Evolutionary conservation across 2,329 filamentous ascomycete genomes (phyloP).

Genomic region (Dendryphion nanum): DNA sequence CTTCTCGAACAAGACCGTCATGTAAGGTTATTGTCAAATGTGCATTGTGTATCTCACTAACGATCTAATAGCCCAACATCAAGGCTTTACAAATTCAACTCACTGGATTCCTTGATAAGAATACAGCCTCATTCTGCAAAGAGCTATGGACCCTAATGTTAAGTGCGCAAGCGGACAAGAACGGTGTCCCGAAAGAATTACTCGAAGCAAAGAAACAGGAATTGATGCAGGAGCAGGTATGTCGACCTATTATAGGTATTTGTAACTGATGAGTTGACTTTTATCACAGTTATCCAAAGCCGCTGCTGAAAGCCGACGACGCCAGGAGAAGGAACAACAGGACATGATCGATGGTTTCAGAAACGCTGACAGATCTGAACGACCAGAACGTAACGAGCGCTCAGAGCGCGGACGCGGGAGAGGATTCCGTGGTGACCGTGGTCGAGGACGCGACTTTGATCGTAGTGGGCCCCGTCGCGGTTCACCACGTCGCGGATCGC

Average conservation of each 20-base stretch:
- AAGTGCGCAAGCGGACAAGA: slow-evolving; percentile 82
- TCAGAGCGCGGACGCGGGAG: slow-evolving; percentile 39
- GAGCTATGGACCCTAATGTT: slow-evolving; percentile 90
- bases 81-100: slow-evolving; percentile 93
- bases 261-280: no score
- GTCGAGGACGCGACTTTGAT: slow-evolving; percentile 52
- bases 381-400: slow-evolving; percentile 27
- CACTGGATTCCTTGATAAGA: slow-evolving; percentile 91
- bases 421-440: slow-evolving; percentile 1
- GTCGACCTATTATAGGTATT: slow-evolving; percentile 11
- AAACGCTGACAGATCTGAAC: slow-evolving; percentile 56
- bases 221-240: slow-evolving; percentile 89
- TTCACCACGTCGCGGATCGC: slow-evolving; percentile 50
- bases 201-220: slow-evolving; percentile 96
- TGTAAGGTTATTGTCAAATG: slow-evolving; percentile 54
- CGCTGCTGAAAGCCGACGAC: slow-evolving; percentile 69
- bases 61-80: slow-evolving; percentile 73
- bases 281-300: slow-evolving; percentile 72
- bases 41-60: slow-evolving; percentile 10
- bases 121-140: slow-evolving; percentile 85
- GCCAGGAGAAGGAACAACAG: slow-evolving; percentile 62
- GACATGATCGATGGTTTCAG: slow-evolving; percentile 68
- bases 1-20: slow-evolving; percentile 70
- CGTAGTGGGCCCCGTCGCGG: slow-evolving; percentile 44
- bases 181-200: slow-evolving; percentile 91